A percentile compares a stretch with the other conserved stretches of the same genome.
phyloP scores from a whole-genome alignment of 2,329 filamentous ascomycete genomes.

The Colletotrichum sp. region DNA sequence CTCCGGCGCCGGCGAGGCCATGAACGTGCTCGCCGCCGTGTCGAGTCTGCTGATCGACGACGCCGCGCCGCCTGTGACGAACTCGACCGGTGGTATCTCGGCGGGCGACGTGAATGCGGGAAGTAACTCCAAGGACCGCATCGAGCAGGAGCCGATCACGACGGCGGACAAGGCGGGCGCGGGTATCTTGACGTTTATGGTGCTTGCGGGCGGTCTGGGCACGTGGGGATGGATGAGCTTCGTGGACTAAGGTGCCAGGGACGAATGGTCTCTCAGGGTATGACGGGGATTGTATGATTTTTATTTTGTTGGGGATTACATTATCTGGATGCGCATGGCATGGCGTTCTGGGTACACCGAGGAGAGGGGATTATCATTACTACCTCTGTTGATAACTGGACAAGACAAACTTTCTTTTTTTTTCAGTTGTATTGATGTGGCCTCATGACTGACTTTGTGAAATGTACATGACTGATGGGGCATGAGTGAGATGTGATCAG shows the following conservation, averaged over 20 bases:
- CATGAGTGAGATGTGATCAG: not conserved
- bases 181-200: conserved; percentile 50
- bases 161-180: conserved; percentile 53
- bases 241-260: not conserved
- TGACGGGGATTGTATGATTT: not conserved
- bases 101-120: conserved; percentile 47
- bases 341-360: conserved; percentile 13
- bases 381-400: not conserved
- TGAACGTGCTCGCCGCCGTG: conserved; percentile 62
- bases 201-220: conserved; percentile 44
- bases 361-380: not conserved
- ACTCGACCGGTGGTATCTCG: conserved; percentile 55
- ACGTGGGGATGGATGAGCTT: conserved; percentile 58
- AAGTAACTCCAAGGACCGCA: conserved; percentile 33
- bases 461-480: not conserved
- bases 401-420: not conserved
- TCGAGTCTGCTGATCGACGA: conserved; percentile 51
- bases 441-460: not conserved
- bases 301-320: conserved; percentile 2
- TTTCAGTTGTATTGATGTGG: not conserved
- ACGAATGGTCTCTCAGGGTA: not conserved
- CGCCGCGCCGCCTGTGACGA: conserved; percentile 47
- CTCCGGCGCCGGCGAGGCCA: conserved; percentile 62
- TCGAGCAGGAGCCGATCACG: conserved; percentile 40
- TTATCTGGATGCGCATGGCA: conserved; percentile 19